A percentile compares a stretch with the other conserved stretches of the same genome.
Conservation (phyloP, 2,329 filamentous ascomycete genomes). For the Fusarium chuoi region DNA sequence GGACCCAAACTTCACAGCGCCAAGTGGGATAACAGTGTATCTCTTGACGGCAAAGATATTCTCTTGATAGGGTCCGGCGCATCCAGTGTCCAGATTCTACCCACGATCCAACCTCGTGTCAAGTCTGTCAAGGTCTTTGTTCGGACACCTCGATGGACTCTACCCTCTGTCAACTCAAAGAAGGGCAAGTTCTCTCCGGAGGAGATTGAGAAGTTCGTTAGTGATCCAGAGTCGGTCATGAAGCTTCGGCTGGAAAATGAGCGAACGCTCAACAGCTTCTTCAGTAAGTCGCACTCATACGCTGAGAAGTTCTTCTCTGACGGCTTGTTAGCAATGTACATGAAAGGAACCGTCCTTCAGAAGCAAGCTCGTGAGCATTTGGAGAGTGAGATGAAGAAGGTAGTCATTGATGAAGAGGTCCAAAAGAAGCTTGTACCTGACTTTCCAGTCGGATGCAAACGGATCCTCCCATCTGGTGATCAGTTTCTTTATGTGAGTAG, state of each 20-base stretch:
- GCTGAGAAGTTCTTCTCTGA: neutral
- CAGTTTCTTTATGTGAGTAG: constrained; percentile 1
- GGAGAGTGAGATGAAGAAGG: constrained; percentile 11
- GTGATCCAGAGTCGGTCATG: neutral
- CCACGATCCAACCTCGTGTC: neutral
- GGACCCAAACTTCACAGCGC: constrained; percentile 13
- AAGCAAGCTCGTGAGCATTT: constrained; percentile 5
- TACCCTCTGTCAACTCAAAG: constrained; percentile 17
- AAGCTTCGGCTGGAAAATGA: constrained; percentile 8
- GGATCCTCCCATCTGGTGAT: constrained; percentile 14
- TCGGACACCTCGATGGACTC: constrained; percentile 12
- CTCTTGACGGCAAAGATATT: constrained; percentile 6
- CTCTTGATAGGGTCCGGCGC: constrained; percentile 13
- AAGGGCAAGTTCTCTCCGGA: neutral
- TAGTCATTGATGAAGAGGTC: neutral
- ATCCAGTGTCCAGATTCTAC: constrained; percentile 15
- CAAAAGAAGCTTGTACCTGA: constrained; percentile 4
- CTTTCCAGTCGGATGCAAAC: constrained; percentile 12
- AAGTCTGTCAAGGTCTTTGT: constrained; percentile 10
- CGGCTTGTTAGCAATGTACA: constrained; percentile 1
- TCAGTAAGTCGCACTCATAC: neutral
- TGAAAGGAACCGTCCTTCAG: constrained; percentile 10
- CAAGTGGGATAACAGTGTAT: neutral
- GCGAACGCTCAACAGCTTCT: constrained; percentile 12
- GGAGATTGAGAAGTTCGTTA: neutral